Conservation (phyloP, 1,284 basidiomycete genomes). For the Ganoderma meredithae region DNA sequence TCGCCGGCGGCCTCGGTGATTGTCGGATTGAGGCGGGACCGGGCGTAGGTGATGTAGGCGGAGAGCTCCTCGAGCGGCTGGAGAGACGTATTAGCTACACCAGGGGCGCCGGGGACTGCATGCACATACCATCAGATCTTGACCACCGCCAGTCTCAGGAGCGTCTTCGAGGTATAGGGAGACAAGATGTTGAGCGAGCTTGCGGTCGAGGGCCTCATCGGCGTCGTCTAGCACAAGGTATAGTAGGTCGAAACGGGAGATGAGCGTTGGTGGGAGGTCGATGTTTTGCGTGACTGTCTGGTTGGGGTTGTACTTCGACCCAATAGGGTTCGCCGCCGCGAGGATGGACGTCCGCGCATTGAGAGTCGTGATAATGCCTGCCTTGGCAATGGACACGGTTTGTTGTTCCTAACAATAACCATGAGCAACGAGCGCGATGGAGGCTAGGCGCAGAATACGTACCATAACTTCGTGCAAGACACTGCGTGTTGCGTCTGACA, state of each 20-base stretch:
- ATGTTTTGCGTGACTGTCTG: slow-evolving; percentile 89
- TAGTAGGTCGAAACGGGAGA: slow-evolving; percentile 97
- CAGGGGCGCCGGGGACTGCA: not conserved
- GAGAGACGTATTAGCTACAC: not conserved
- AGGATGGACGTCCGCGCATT: slow-evolving; percentile 98
- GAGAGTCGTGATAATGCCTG: slow-evolving; percentile 98
- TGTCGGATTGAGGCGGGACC: slow-evolving; percentile 88
- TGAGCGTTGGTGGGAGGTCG: slow-evolving; percentile 95
- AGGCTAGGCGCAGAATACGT: slow-evolving; percentile 35
- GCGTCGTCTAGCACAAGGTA: slow-evolving; percentile 97
- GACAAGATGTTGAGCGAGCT: slow-evolving; percentile 93
- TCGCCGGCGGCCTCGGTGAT: slow-evolving; percentile 88
- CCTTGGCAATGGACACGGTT: slow-evolving; percentile 99
- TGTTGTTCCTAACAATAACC: slow-evolving; percentile 86
- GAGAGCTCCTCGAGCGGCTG: slow-evolving; percentile 91
- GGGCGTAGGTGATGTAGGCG: slow-evolving; percentile 94
- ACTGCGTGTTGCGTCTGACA: slow-evolving; percentile 96
- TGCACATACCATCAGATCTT: slow-evolving; percentile 80
- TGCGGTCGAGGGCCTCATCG: slow-evolving; percentile 90
- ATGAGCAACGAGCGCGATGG: not conserved
- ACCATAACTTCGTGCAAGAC: slow-evolving; percentile 99
- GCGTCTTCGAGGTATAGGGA: slow-evolving; percentile 93
- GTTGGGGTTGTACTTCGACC: slow-evolving; percentile 93
- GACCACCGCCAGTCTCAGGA: slow-evolving; percentile 66
- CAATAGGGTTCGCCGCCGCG: slow-evolving; percentile 96